Conservation (phyloP, 495 filamentous ascomycete species). For the Aspergillus heteromorphus region DNA sequence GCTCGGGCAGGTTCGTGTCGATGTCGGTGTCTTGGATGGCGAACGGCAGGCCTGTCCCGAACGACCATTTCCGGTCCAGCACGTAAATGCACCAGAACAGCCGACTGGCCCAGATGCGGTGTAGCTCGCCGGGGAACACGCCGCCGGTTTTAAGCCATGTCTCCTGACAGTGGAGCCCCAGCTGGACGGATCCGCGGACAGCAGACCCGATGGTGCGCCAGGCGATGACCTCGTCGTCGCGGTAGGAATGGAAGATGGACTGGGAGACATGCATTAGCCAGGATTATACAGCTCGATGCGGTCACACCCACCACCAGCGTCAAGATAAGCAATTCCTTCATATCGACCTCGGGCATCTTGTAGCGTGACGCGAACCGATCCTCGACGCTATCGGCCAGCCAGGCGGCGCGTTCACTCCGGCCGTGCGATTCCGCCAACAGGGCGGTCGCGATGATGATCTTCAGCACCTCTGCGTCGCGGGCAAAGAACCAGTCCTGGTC, state of each 20-base stretch:
- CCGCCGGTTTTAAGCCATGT: constrained; percentile 56
- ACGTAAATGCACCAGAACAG: constrained; percentile 84
- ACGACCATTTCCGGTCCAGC: constrained; percentile 74
- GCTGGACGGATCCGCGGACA: constrained; percentile 64
- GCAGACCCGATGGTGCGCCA: constrained; percentile 74
- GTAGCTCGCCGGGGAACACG: constrained; percentile 51
- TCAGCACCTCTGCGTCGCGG: constrained; percentile 64
- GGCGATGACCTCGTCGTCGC: constrained; percentile 70
- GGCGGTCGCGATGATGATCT: constrained; percentile 69
- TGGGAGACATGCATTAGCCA: constrained; percentile 21
- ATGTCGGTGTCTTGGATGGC: constrained; percentile 76
- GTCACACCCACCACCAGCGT: constrained; percentile 54
- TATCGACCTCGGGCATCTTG: constrained; percentile 56
- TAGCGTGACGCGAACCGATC: constrained; percentile 59
- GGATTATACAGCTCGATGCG: not conserved
- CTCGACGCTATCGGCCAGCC: constrained; percentile 66
- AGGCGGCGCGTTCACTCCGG: constrained; percentile 63
- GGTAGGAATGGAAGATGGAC: constrained; percentile 79
- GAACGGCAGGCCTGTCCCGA: constrained; percentile 75
- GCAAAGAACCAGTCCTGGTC: constrained; percentile 55
- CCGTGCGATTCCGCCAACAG: constrained; percentile 68
- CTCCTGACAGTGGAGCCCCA: constrained; percentile 72
- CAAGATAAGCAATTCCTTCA: constrained; percentile 65
- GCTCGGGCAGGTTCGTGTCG: constrained; percentile 67
- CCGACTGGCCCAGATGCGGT: constrained; percentile 56